Base-by-base conservation (phyloP, 768 basidiomycete genomes). In the Pleurotus cornucopiae region DNA sequence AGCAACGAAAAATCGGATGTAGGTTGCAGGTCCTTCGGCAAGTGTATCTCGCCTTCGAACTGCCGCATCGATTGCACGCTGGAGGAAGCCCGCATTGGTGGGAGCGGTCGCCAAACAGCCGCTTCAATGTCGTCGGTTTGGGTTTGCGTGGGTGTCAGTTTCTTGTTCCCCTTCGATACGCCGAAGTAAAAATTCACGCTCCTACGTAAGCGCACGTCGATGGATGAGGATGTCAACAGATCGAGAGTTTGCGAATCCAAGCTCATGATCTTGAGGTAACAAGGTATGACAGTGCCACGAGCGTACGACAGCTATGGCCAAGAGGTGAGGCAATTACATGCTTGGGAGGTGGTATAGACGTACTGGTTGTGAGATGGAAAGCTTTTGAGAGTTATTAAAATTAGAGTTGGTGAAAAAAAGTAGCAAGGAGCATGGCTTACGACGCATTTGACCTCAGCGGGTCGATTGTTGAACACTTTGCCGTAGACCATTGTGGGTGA, bases 1-100 rank as follows among this genome's bases (percentile, higher is more conserved):
- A 72, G 69, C 41, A 66, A 54, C 9, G 53, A 56, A 45, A 70
- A 65, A 14, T 54, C 55, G 25, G 66, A 66, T 14, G 70, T 67
- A 26, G 70, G 64, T 39, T 64, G 65, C 23, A 70, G 40, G 3
- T 71, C 67, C 38, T 65, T 64, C 18, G 63, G 58, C 2, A 73
- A 55, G 18, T 68, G 69, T 16, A 72, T 67, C 59, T 73, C 72
- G 38, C 72, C 72, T 34, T 66, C 63, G 16, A 73, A 51, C 1
- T 45, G 55, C 14, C 66, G 66, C 41, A 44, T 46, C 44, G 51
- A 12, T 60, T 52, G 13, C 58, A 18, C 11, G 12, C 40, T 46
- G 60, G 38, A 9, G 26, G 23, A 11, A 25, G 13, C 12, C 20
- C 43, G 11, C 47, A 21, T 20, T 49, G 53, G 6, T 44, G n/a